Evolutionary conservation across 2,329 filamentous ascomycete species (phyloP).

Genomic region (Diaporthe helianthi): DNA sequence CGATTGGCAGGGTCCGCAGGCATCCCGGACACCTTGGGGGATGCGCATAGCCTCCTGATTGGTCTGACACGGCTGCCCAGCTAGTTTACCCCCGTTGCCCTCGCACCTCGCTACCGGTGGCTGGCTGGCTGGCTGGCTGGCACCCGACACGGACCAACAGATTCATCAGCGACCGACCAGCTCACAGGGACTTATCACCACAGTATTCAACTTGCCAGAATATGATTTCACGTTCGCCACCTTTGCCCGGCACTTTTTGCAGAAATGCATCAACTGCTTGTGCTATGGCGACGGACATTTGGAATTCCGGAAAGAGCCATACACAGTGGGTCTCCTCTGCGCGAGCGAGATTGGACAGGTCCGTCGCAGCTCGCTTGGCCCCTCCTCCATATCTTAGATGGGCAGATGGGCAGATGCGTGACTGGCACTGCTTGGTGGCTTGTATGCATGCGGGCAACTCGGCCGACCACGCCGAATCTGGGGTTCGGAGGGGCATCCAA

Average conservation of each 20-base stretch:
- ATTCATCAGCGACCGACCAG: constrained; percentile 12
- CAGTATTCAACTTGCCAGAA: neutral
- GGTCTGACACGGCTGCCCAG: neutral
- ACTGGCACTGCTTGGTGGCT: constrained; percentile 28
- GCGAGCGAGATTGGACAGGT: constrained; percentile 33
- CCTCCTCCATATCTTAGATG: constrained; percentile 3
- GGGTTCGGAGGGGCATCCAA: constrained; percentile 20
- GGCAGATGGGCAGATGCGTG: constrained; percentile 18
- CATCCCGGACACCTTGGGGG: constrained; percentile 21
- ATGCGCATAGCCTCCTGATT: constrained; percentile 16
- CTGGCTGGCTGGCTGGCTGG: neutral
- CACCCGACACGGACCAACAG: constrained; percentile 9
- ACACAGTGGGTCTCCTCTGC: constrained; percentile 14
- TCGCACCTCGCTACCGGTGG: constrained; percentile 16
- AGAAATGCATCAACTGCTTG: neutral
- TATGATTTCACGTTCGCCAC: constrained; percentile 11
- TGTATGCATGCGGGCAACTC: constrained; percentile 17
- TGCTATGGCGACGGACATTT: constrained; percentile 12
- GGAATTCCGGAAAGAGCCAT: constrained; percentile 14
- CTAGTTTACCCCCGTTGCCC: neutral
- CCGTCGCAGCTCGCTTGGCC: constrained; percentile 29
- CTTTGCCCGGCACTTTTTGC: neutral
- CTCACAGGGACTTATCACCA: neutral
- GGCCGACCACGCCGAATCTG: constrained; percentile 27
- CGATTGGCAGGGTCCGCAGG: constrained; percentile 23